These are phyloP conservation scores for Fusarium robinianum DNA, from an alignment of 2,329 filamentous ascomycete species.

Conservation along the genomic window DNA sequence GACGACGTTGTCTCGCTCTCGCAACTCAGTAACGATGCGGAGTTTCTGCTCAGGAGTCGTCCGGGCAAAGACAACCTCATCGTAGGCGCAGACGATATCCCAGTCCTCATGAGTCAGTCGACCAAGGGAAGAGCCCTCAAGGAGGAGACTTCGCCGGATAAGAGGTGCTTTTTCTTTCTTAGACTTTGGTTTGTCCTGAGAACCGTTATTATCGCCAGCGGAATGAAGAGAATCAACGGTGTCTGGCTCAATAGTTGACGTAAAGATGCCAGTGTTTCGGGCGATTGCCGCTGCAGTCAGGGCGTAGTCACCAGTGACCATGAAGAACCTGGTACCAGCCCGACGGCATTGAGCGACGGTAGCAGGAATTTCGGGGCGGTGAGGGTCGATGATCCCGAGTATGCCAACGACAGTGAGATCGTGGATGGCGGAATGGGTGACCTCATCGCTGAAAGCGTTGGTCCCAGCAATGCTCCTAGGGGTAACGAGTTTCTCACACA, in stretches of 20 bases:
- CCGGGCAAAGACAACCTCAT: constrained; percentile 69
- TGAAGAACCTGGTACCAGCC: constrained; percentile 51
- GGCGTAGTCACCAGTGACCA: constrained; percentile 54
- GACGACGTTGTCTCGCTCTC: constrained; percentile 60
- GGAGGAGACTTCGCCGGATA: constrained; percentile 34
- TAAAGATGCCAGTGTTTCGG: constrained; percentile 67
- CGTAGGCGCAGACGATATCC: constrained; percentile 53
- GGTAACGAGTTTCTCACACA: constrained; percentile 45
- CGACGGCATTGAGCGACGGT: constrained; percentile 50
- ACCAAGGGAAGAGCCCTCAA: constrained; percentile 63
- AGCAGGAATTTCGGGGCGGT: constrained; percentile 48
- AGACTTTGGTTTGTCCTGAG: constrained; percentile 11
- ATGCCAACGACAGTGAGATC: constrained; percentile 56
- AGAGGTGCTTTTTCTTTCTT: constrained; percentile 21
- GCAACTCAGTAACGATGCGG: constrained; percentile 71
- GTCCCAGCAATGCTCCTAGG: constrained; percentile 40
- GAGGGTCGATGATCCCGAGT: constrained; percentile 55
- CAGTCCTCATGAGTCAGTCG: constrained; percentile 55
- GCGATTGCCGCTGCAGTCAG: constrained; percentile 69
- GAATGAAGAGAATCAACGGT: constrained; percentile 35
- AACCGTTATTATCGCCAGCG: background rate
- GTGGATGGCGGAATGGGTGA: constrained; percentile 45
- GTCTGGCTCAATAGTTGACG: constrained; percentile 50
- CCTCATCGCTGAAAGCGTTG: constrained; percentile 57
- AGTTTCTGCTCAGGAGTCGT: constrained; percentile 73